A percentile compares a stretch with the other conserved stretches of the same genome.
Evolutionary conservation across 306 rosid genomes (phyloP).

Genomic region (Crotalaria pallida): DNA sequence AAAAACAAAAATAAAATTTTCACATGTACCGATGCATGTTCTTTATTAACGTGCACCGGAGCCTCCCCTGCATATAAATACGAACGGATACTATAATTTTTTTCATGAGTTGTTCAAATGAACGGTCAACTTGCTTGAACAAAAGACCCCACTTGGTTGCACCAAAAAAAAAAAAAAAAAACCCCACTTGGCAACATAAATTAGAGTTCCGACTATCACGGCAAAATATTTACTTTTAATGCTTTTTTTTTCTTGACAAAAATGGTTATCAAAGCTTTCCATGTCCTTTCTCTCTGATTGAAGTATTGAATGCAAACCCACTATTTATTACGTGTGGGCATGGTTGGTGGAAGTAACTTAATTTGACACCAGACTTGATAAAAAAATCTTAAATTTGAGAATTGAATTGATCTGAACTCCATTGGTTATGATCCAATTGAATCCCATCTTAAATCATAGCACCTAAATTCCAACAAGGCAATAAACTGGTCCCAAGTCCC

Average conservation of each 20-base stretch:
- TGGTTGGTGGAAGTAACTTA: slow-evolving; percentile 38
- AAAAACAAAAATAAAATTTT: too few relatives aligned
- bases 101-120: not conserved
- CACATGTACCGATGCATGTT: too few relatives aligned
- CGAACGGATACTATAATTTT: too few relatives aligned
- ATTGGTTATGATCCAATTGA: slow-evolving; percentile 10
- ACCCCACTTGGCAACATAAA: not conserved
- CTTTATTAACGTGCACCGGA: too few relatives aligned
- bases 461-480: slow-evolving; percentile 27
- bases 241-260: not conserved
- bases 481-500: slow-evolving; percentile 13
- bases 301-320: slow-evolving; percentile 39
- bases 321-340: slow-evolving; percentile 31
- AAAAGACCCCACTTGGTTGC: too few relatives aligned
- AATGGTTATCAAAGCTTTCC: not conserved
- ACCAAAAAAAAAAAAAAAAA: too few relatives aligned
- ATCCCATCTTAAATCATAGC: slow-evolving; percentile 18
- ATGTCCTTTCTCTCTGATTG: not conserved
- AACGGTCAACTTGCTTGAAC: not conserved
- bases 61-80: too few relatives aligned
- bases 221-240: not conserved
- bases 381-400: slow-evolving; percentile 7
- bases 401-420: slow-evolving; percentile 11
- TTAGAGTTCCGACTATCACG: not conserved
- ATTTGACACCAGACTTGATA: slow-evolving; percentile 18